phyloP scores from a whole-genome alignment of 257 asterid genomes.

The Eustoma russellianum region DNA sequence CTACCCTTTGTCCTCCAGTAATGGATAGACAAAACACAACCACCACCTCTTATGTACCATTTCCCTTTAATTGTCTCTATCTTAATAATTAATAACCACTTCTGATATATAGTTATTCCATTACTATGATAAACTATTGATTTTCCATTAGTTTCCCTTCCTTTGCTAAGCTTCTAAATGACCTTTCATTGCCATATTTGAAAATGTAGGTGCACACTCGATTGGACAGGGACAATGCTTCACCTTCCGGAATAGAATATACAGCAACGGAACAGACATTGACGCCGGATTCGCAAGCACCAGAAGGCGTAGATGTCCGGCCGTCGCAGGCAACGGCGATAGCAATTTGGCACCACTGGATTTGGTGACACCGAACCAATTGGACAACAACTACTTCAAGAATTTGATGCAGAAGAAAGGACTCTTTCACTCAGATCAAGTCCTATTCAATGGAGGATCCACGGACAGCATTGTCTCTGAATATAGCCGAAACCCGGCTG shows the following conservation, averaged over 20 bases:
- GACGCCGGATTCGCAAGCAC: conserved; percentile 29
- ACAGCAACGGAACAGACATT: conserved; percentile 22
- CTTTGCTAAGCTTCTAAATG: neutral
- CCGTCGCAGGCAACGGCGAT: conserved; percentile 7
- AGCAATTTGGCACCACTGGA: conserved; percentile 23
- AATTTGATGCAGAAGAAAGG: conserved; percentile 18
- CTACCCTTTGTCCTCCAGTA: too few species aligned
- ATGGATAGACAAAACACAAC: too few species aligned
- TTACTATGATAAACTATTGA: too few species aligned
- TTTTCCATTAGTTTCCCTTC: neutral
- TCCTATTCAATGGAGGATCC: conserved; percentile 16
- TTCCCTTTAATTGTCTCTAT: neutral
- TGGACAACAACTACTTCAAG: conserved; percentile 17
- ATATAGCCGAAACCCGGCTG: conserved; percentile 9
- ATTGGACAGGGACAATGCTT: conserved; percentile 26
- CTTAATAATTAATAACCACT: too few species aligned
- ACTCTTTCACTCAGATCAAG: conserved; percentile 22
- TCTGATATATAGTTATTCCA: too few species aligned
- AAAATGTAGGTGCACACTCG: conserved; percentile 22
- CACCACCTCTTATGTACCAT: too few species aligned
- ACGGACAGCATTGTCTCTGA: conserved; percentile 9
- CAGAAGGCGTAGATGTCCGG: conserved; percentile 17
- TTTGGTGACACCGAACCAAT: conserved; percentile 18
- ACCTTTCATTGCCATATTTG: too few species aligned
- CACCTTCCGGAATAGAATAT: conserved; percentile 14